Percentiles rank a stretch among this genome's conserved stretches.
Conservation (phyloP, 345 rosid genomes). For the Rubroshorea leprosula region DNA sequence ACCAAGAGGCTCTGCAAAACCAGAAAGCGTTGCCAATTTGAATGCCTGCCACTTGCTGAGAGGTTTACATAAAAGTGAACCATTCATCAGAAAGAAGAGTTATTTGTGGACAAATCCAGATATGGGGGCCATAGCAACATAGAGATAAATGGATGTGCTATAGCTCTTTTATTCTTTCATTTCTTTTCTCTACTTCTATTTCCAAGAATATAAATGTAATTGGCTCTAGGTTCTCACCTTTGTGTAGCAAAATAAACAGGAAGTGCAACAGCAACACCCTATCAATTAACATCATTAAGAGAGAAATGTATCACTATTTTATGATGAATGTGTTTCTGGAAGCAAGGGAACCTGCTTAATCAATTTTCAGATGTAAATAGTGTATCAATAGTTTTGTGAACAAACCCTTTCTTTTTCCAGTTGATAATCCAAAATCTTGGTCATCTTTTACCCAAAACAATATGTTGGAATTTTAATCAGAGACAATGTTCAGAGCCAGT, state of each 20-base stretch:
- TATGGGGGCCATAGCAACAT: too few species aligned
- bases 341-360: too few species aligned
- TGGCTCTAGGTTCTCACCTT: constrained; percentile 48
- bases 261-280: constrained; percentile 99
- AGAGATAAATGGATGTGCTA: too few species aligned
- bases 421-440: too few species aligned
- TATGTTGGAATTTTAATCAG: too few species aligned
- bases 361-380: too few species aligned
- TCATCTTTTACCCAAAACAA: too few species aligned
- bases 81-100: background rate
- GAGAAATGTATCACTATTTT: background rate
- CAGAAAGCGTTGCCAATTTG: constrained; percentile 92
- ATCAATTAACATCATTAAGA: constrained; percentile 4
- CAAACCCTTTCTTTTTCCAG: too few species aligned
- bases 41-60: constrained; percentile 99
- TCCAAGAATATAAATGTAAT: background rate
- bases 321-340: background rate
- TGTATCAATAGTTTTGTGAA: too few species aligned
- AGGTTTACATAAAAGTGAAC: constrained; percentile 20
- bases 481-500: too few species aligned
- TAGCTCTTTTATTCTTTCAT: too few species aligned
- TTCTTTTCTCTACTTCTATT: too few species aligned
- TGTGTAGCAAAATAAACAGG: constrained; percentile 95
- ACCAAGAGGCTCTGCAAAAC: constrained; percentile 95
- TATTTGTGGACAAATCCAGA: background rate